phyloP scores from a whole-genome alignment of 164 flowering plant genomes.

The Cinnamomum chago region DNA sequence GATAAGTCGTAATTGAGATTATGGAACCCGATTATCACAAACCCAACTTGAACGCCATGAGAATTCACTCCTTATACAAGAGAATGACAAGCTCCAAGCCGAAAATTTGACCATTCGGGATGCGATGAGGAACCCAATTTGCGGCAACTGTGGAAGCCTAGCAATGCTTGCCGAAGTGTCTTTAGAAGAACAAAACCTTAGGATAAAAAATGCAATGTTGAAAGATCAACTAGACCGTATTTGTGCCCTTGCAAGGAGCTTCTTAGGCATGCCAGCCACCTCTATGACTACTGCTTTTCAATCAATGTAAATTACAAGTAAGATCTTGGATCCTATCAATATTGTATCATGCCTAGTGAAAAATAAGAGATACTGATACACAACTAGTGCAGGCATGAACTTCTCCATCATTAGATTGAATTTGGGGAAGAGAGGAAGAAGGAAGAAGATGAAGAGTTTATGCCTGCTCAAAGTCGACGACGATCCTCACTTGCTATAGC shows the following conservation, averaged over 20 bases:
- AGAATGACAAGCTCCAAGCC: constrained; percentile 80
- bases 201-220: constrained; percentile 84
- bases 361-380: no score
- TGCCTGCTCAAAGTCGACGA: no score
- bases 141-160: constrained; percentile 81
- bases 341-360: no score
- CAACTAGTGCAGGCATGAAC: no score
- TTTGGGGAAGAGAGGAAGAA: no score
- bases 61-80: constrained; percentile 71
- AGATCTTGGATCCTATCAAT: no score
- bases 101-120: constrained; percentile 83
- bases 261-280: constrained; percentile 70
- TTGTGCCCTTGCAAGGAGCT: constrained; percentile 73
- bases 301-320: no score
- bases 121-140: constrained; percentile 82
- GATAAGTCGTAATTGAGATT: neutral
- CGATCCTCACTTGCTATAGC: no score
- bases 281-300: constrained; percentile 26
- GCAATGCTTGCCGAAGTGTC: constrained; percentile 92
- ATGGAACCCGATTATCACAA: constrained; percentile 26
- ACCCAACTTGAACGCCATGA: constrained; percentile 91
- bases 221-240: constrained; percentile 80
- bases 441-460: no score
- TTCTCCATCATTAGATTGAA: no score
- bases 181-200: constrained; percentile 79